Base-by-base conservation (phyloP, 257 asterid genomes). In the Jacaranda copaia region DNA sequence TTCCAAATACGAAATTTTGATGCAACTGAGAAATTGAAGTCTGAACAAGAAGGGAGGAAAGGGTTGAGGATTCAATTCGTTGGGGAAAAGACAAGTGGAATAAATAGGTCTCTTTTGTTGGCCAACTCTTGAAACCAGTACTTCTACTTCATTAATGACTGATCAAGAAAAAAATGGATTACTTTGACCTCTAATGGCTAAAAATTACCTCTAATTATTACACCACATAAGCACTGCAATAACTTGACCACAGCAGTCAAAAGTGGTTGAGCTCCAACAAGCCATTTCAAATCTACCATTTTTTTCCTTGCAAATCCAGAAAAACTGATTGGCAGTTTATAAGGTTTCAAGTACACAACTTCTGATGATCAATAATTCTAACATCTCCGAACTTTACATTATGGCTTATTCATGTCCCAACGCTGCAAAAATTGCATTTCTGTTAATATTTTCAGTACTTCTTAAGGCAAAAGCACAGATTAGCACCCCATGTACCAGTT, bases 221-320 rank as follows among this genome's bases (percentile, higher is more conserved):
- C 46, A 4, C 46, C 46, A 42, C 46, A 15, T 45, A 7, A 45
- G 4, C 51, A 8, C 8, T 42, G 46, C 8, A 6, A 42, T 8
- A 42, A 42, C 61, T 3, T 48, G 3, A 10, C 6, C 32, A 55
- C 61, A 55, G 0, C 18, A 75, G 97, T 85, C 80, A 84, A 84
- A 84, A 81, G 91, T 82, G 18, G 98, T 87, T 91, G 90, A 91
- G 73, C 98, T 89, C 88, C 96, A 75, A 82, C 16, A 75, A 35
- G 72, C 75, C 64, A 32, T 58, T 72, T 87, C 86, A 80, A 79
- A 89, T 80, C 95, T 78, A 88, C 96, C 87, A n/a, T 6, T 43
- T 57, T 25, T 77, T 76, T 56, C 80, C 78, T 71, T 57, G 70
- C 84, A 70, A 85, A 75, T 49, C 61, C 14, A 14, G 32, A 49